These are phyloP conservation scores for Arabis hirsuta DNA, from an alignment of 345 rosid species.

Conservation along the genomic window DNA sequence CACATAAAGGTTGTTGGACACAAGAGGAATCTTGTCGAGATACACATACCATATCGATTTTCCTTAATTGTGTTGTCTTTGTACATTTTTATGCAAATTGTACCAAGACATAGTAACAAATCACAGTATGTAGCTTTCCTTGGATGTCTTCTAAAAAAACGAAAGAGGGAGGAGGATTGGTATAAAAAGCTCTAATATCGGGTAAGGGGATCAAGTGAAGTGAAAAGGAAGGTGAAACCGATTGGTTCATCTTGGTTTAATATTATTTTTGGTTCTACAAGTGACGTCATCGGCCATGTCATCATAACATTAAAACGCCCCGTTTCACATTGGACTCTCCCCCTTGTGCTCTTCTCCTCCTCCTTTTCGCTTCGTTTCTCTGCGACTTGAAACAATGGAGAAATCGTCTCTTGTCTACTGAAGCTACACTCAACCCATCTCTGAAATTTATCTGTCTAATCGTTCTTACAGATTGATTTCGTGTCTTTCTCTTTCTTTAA, in stretches of 20 bases:
- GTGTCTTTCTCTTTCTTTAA: not conserved
- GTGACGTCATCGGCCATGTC: slow-evolving; percentile 23
- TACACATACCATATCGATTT: slow-evolving; percentile 48
- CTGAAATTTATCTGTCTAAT: not conserved
- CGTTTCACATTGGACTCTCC: slow-evolving; percentile 8
- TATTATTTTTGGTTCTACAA: too few relatives aligned
- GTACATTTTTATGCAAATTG: slow-evolving; percentile 50
- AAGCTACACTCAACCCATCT: not conserved
- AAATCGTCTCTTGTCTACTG: slow-evolving; percentile 27
- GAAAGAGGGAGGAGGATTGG: too few relatives aligned
- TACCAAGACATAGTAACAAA: too few relatives aligned
- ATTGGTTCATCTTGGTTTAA: too few relatives aligned
- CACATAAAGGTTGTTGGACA: slow-evolving; percentile 23
- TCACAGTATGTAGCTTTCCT: too few relatives aligned
- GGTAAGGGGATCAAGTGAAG: too few relatives aligned
- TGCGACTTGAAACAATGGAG: slow-evolving; percentile 31
- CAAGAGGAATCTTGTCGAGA: slow-evolving; percentile 46
- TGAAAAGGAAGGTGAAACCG: too few relatives aligned
- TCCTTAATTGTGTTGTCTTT: slow-evolving; percentile 55
- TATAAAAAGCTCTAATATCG: too few relatives aligned
- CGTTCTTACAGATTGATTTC: not conserved
- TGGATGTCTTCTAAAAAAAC: too few relatives aligned
- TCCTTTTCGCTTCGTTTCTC: not conserved
- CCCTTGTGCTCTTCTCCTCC: not conserved
- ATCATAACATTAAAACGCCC: not conserved